These are phyloP conservation scores for Candida glucosophila DNA, from an alignment of 1,139 yeast genomes.

Conservation along the genomic window DNA sequence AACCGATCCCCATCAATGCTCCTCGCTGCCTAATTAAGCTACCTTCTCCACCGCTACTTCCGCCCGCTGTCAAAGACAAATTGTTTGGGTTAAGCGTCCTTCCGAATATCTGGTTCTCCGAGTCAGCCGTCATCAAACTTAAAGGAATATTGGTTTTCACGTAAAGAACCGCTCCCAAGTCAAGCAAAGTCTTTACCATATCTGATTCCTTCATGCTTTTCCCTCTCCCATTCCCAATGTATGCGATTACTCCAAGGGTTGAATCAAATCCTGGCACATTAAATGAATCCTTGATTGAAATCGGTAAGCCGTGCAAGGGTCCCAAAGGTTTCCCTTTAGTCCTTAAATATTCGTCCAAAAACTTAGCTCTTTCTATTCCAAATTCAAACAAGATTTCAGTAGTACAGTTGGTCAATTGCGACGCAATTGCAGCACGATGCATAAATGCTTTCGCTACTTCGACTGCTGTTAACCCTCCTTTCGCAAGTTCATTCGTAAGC, in stretches of 20 bases:
- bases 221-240: conserved; percentile 6
- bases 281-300: conserved; percentile 33
- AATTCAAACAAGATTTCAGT: conserved; percentile 13
- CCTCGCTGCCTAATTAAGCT: conserved; percentile 15
- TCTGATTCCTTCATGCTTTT: conserved; percentile 5
- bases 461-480: conserved; percentile 8
- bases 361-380: conserved; percentile 10
- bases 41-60: conserved; percentile 20
- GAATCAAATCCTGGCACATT: conserved; percentile 41
- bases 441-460: conserved; percentile 22
- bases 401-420: conserved; percentile 15
- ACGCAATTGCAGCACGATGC: conserved; percentile 14
- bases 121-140: conserved; percentile 47
- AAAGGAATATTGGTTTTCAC: conserved; percentile 49
- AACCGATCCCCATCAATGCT: conserved; percentile 17
- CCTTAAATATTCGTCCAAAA: conserved; percentile 9
- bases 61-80: conserved; percentile 45
- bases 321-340: conserved; percentile 20
- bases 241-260: conserved; percentile 23
- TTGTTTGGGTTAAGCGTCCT: conserved; percentile 48
- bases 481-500: too few relatives aligned
- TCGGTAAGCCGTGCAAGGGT: conserved; percentile 16
- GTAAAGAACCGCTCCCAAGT: conserved; percentile 14
- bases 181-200: conserved; percentile 10
- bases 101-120: conserved; percentile 41